Conservation (phyloP, 163 green algal species). For the Scenedesmus sp. region DNA sequence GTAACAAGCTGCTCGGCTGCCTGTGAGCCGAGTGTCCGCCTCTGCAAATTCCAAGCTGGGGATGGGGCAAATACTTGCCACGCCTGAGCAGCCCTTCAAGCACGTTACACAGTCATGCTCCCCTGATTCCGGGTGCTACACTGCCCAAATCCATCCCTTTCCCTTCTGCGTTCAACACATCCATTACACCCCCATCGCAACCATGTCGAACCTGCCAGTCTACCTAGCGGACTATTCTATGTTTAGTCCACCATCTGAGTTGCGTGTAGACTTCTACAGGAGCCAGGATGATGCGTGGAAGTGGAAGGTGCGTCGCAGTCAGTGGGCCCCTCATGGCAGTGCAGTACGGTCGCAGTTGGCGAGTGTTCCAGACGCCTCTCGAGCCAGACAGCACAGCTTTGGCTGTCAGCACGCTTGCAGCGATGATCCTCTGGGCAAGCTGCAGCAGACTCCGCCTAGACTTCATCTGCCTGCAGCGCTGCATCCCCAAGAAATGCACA, state of each 20-base stretch:
- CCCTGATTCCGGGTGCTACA: not conserved
- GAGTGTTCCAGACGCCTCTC: not conserved
- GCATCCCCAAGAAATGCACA: not conserved
- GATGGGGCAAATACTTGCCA: not conserved
- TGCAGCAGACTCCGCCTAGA: not conserved
- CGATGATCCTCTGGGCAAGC: not conserved
- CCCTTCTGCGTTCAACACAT: not conserved
- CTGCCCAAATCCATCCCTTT: not conserved
- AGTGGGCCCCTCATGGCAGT: not conserved
- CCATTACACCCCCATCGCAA: not conserved
- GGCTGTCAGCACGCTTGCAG: not conserved
- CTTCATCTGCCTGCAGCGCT: not conserved
- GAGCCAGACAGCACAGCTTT: not conserved
- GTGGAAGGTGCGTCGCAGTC: constrained; percentile 34
- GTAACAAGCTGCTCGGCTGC: not conserved
- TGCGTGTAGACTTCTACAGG: constrained; percentile 25
- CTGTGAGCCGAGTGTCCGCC: not conserved
- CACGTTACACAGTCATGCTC: not conserved
- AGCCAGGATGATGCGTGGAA: constrained; percentile 40
- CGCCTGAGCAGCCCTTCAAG: not conserved
- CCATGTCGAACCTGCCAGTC: constrained; percentile 42
- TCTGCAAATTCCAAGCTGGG: not conserved
- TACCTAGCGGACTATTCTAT: constrained; percentile 38
- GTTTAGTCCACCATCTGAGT: constrained; percentile 26
- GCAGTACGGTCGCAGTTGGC: constrained; percentile 9